phyloP scores from a whole-genome alignment of 129 eudicot species.

The Erigeron canadensis region DNA sequence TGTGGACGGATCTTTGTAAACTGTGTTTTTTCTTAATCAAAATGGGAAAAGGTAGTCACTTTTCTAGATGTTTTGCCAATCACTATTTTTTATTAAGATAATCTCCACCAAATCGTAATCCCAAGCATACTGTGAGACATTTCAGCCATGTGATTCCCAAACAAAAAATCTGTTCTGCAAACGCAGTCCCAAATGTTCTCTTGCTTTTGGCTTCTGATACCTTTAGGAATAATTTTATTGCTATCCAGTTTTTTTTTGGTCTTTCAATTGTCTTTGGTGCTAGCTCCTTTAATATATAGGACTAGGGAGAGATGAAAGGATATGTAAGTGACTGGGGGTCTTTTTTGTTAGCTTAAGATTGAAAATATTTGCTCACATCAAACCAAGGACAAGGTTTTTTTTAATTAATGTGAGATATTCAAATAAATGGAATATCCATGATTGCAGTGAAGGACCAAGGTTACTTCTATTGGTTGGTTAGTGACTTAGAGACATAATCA shows the following conservation, averaged over 20 bases:
- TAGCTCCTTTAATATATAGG: background rate
- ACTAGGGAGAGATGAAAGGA: background rate
- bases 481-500: background rate
- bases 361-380: background rate
- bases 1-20: too few species aligned
- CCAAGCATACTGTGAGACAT: too few species aligned
- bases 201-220: background rate
- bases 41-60: too few species aligned
- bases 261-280: background rate
- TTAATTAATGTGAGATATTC: too few species aligned
- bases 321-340: background rate
- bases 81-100: too few species aligned
- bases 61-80: too few species aligned
- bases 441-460: background rate
- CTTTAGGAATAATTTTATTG: background rate
- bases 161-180: too few species aligned
- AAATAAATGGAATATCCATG: too few species aligned
- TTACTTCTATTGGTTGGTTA: background rate
- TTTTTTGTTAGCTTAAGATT: conserved; percentile 5
- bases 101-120: too few species aligned
- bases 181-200: background rate
- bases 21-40: too few species aligned
- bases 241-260: background rate
- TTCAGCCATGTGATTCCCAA: too few species aligned
- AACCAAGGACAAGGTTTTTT: too few species aligned